Evolutionary conservation across 192 early-diverging fungal species (phyloP).

Genomic region (Linnemannia zychae): DNA sequence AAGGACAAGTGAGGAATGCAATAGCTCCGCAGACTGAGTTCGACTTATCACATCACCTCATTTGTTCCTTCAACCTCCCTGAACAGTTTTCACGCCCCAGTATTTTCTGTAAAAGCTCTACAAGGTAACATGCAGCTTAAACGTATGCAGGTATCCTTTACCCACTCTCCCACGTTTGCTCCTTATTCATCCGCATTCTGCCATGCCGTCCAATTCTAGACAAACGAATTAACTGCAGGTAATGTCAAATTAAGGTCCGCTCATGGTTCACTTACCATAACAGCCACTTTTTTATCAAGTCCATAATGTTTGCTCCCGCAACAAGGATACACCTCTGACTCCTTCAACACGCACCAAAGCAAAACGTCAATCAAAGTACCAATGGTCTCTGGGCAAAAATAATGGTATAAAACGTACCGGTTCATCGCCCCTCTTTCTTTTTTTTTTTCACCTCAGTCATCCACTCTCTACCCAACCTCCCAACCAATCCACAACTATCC

Average conservation of each 20-base stretch:
- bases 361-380: not conserved
- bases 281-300: not conserved
- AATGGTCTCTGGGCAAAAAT: not conserved
- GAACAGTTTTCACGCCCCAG: not conserved
- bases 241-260: not conserved
- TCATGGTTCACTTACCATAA: not conserved
- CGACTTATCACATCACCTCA: not conserved
- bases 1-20: not conserved
- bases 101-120: not conserved
- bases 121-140: not conserved
- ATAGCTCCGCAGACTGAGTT: not conserved
- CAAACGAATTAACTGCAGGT: not conserved
- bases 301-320: not conserved
- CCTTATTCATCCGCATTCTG: not conserved
- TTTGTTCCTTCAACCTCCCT: not conserved
- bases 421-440: not conserved
- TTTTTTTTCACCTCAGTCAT: not conserved
- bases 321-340: not conserved
- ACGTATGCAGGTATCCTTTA: not conserved
- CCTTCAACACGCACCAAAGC: not conserved
- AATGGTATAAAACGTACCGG: not conserved
- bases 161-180: not conserved
- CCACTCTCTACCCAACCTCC: not conserved
- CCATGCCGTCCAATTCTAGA: slow-evolving; percentile 4
- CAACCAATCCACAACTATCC: not conserved